Evolutionary conservation across 2,329 filamentous ascomycete species (phyloP), one percentile per base, ranked within the genome.

Genomic region (Rasamsonia emersonii): DNA sequence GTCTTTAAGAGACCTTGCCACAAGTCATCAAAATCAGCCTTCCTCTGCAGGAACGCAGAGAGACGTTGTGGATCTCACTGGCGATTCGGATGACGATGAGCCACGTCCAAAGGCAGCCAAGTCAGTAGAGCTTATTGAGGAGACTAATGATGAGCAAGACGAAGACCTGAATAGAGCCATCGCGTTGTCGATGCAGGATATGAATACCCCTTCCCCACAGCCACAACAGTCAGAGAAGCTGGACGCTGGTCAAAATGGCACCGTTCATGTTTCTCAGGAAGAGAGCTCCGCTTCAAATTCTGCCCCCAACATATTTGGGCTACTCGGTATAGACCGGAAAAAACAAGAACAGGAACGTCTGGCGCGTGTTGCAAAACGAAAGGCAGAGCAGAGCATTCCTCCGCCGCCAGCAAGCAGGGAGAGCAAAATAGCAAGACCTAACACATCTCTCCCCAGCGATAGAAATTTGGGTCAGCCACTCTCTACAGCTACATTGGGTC

Each of bases 341-440:
- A 73, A 76, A 32, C 91, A 94, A 85, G 89, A 95, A 55, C 68
- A 78, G 47, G 86, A 93, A 52, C 77, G 89, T 24, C 69, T 93
- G 9, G 78, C 75, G 14, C 73, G 88, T 44, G 56, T 77, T 23
- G 68, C 66, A 20, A 62, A 88, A 54, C 71, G 75, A 20, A 71
- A 73, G 53, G 51, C 58, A 6, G 67, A 65, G 3, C 44, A 46
- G 6, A 37, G 43, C 11, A 49, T 58, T 7, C 60, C 61, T 24
- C 60, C 50, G 41, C 54, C 49, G 1, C 35, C 42, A 10, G 33
- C 32, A 24, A 34, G 44, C n/a, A 49, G 32, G 13, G 36, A 39
- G 9, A n/a, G 37, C 5, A 55, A 61, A 38, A 35, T 44, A 2
- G 25, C 39, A 7, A 52, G 38, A 32, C 37, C 35, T 17, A 39